Percentiles rank a stretch among this genome's conserved stretches.
These are phyloP conservation scores for Ceratocystis lukuohia DNA, from an alignment of 2,329 filamentous ascomycete species.

Conservation along the genomic window DNA sequence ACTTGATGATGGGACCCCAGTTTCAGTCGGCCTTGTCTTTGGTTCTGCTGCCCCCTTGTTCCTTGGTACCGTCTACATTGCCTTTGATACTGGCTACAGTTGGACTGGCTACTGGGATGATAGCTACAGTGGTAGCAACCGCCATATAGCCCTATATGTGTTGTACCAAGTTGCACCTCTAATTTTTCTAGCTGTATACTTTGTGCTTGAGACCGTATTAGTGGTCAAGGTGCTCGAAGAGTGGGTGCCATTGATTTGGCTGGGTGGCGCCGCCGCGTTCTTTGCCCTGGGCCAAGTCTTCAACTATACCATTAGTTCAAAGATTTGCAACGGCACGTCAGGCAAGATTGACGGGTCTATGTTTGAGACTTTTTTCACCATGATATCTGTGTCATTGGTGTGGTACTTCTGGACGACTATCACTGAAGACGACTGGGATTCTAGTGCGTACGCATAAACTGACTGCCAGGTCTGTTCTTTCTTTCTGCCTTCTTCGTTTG, in stretches of 20 bases:
- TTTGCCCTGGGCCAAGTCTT: slow-evolving; percentile 93
- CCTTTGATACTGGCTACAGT: slow-evolving; percentile 76
- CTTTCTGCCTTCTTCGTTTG: slow-evolving; percentile 9
- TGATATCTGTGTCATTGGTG: slow-evolving; percentile 65
- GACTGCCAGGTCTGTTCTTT: not conserved
- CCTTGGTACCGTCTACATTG: slow-evolving; percentile 87
- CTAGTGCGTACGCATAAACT: slow-evolving; percentile 31
- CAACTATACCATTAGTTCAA: slow-evolving; percentile 82
- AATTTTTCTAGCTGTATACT: slow-evolving; percentile 79
- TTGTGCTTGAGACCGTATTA: slow-evolving; percentile 67
- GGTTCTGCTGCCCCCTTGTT: slow-evolving; percentile 60
- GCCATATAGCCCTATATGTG: slow-evolving; percentile 78
- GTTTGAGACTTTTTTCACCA: slow-evolving; percentile 86
- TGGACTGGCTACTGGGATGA: slow-evolving; percentile 70
- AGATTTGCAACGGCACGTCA: slow-evolving; percentile 71
- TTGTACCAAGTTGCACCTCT: slow-evolving; percentile 84
- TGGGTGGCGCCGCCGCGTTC: slow-evolving; percentile 57
- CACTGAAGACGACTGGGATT: slow-evolving; percentile 95
- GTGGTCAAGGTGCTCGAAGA: slow-evolving; percentile 81
- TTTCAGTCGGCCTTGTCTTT: slow-evolving; percentile 65
- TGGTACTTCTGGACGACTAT: slow-evolving; percentile 99
- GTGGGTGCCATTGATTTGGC: slow-evolving; percentile 81
- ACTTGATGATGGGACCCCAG: slow-evolving; percentile 78
- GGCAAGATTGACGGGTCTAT: slow-evolving; percentile 87
- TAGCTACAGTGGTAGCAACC: slow-evolving; percentile 47